Percentiles rank a stretch among this genome's conserved stretches.
These are phyloP conservation scores for Boletus subcaerulescens DNA, from an alignment of 768 basidiomycete genomes.

Conservation along the genomic window DNA sequence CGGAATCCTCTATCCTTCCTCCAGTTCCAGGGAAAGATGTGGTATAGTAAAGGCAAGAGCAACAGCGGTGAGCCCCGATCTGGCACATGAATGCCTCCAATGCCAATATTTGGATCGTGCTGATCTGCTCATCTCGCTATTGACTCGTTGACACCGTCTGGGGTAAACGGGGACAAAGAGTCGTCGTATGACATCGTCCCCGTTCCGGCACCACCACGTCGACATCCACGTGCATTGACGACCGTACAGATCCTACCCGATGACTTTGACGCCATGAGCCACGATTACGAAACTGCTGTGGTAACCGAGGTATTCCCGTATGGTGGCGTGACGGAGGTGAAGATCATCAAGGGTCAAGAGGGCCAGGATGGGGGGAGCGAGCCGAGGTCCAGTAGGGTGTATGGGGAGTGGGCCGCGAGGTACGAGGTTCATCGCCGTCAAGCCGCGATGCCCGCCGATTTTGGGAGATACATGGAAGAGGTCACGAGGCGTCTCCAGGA, in stretches of 20 bases:
- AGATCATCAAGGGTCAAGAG: slow-evolving; percentile 9
- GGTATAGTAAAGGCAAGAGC: slow-evolving; percentile 21
- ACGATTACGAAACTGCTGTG: slow-evolving; percentile 26
- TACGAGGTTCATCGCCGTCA: slow-evolving; percentile 27
- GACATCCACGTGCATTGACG: slow-evolving; percentile 30
- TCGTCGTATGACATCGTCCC: slow-evolving; percentile 33
- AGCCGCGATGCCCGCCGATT: slow-evolving; percentile 20
- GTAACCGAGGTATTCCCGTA: slow-evolving; percentile 22
- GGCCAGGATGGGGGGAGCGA: slow-evolving; percentile 4
- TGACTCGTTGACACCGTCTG: slow-evolving; percentile 2
- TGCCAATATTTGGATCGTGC: neutral
- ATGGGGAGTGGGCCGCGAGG: slow-evolving; percentile 33
- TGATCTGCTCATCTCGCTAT: slow-evolving; percentile 15
- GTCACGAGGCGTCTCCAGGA: slow-evolving; percentile 35
- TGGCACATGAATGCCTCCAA: no score
- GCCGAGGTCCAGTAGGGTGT: slow-evolving; percentile 28
- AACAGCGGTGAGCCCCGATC: slow-evolving; percentile 27
- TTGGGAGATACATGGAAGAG: slow-evolving; percentile 30
- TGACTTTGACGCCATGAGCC: slow-evolving; percentile 30
- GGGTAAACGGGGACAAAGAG: slow-evolving; percentile 18
- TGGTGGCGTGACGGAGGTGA: slow-evolving; percentile 27
- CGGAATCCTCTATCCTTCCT: neutral
- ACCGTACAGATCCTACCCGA: slow-evolving; percentile 32
- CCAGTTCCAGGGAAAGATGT: slow-evolving; percentile 10
- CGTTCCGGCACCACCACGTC: slow-evolving; percentile 12